Conservation (phyloP, 495 filamentous ascomycete species). For the Lasiosphaeria ovina region DNA sequence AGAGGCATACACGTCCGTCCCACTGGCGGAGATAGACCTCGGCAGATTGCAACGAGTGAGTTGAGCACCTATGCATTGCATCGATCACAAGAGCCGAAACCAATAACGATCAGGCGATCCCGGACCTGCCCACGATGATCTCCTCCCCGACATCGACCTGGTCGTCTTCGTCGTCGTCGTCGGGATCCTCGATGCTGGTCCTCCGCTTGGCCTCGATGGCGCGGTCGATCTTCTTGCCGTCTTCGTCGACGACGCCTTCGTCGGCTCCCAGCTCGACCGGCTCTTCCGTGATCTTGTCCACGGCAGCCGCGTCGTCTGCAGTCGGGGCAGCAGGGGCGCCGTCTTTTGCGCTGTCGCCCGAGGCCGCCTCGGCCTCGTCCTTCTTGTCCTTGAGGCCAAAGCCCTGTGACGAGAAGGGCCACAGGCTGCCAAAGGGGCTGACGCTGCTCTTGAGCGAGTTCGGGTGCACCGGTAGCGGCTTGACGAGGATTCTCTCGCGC, state of each 20-base stretch:
- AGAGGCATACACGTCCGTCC: no score
- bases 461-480: conserved; percentile 47
- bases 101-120: conserved; percentile 9
- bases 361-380: neutral
- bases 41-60: no score
- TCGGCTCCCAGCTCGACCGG: conserved; percentile 27
- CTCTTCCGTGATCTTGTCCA: conserved; percentile 27
- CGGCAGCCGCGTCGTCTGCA: conserved; percentile 21
- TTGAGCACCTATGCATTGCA: neutral
- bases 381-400: conserved; percentile 35
- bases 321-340: neutral
- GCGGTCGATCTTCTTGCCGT: conserved; percentile 45
- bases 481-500: conserved; percentile 38
- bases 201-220: conserved; percentile 52
- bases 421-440: conserved; percentile 45
- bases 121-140: conserved; percentile 19
- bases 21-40: no score
- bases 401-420: conserved; percentile 40
- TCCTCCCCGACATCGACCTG: conserved; percentile 35
- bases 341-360: conserved; percentile 12
- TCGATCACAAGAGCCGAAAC: neutral
- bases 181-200: conserved; percentile 57
- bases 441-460: conserved; percentile 34
- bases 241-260: conserved; percentile 33
- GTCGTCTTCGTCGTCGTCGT: conserved; percentile 56